phyloP scores from a whole-genome alignment of 805 yeast genomes.

The Candida pseudoglaebosa region DNA sequence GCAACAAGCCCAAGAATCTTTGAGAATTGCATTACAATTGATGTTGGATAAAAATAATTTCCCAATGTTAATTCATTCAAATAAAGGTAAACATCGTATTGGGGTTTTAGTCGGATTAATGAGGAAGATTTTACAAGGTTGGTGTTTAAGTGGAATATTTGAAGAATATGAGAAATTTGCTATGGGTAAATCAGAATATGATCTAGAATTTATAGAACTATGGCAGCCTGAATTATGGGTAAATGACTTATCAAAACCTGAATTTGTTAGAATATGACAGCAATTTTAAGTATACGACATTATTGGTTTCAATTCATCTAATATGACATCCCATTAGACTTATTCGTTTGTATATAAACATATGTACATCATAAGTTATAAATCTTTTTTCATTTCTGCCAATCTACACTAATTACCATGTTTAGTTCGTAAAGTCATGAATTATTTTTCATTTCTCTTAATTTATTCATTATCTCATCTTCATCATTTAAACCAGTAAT shows the following conservation, averaged over 20 bases:
- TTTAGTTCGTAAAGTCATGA: too few species aligned
- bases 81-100: slow-evolving; percentile 95
- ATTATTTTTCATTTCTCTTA: slow-evolving; percentile 75
- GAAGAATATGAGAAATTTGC: slow-evolving; percentile 94
- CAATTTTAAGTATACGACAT: too few species aligned
- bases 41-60: slow-evolving; percentile 65
- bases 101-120: slow-evolving; percentile 92
- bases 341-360: neutral
- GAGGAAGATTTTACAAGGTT: slow-evolving; percentile 81
- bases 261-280: slow-evolving; percentile 47
- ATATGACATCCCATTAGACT: neutral
- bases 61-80: slow-evolving; percentile 87
- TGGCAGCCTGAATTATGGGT: slow-evolving; percentile 62
- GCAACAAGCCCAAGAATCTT: slow-evolving; percentile 38
- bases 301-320: too few species aligned
- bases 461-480: slow-evolving; percentile 61
- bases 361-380: neutral
- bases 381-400: neutral
- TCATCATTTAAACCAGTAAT: slow-evolving; percentile 52
- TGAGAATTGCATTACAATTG: slow-evolving; percentile 53
- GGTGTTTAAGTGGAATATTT: slow-evolving; percentile 90
- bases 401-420: too few species aligned
- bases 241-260: slow-evolving; percentile 51
- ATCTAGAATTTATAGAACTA: slow-evolving; percentile 82
- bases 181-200: slow-evolving; percentile 89